Conservation (phyloP, 2,329 filamentous ascomycete genomes). For the Fusarium hainanense region DNA sequence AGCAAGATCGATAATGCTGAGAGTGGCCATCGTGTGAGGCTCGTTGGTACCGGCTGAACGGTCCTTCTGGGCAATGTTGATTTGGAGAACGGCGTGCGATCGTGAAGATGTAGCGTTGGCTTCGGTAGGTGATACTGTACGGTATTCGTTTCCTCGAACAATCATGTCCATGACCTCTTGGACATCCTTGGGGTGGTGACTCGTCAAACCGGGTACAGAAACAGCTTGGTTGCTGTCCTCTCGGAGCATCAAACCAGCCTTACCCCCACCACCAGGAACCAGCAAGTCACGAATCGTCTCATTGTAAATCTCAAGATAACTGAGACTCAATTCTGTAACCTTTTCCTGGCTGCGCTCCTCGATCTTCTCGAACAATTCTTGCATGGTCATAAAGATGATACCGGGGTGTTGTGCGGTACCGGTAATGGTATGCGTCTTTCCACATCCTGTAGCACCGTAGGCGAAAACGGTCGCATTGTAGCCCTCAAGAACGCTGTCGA, state of each 20-base stretch:
- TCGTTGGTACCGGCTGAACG: constrained; percentile 92
- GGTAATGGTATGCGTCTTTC: constrained; percentile 97
- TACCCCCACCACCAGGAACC: constrained; percentile 79
- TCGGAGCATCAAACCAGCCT: constrained; percentile 87
- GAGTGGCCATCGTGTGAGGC: constrained; percentile 96
- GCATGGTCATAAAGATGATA: constrained; percentile 99
- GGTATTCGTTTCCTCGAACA: constrained; percentile 90
- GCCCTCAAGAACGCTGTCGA: constrained; percentile 94
- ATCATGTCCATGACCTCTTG: constrained; percentile 99
- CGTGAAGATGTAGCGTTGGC: constrained; percentile 97
- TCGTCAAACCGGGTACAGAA: constrained; percentile 89
- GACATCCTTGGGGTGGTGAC: constrained; percentile 89
- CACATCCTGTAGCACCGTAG: constrained; percentile 96
- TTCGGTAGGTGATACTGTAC: constrained; percentile 95
- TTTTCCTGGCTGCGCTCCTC: constrained; percentile 87
- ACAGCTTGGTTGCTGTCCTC: constrained; percentile 96
- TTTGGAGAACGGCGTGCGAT: constrained; percentile 96
- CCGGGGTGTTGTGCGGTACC: constrained; percentile 92
- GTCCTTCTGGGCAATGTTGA: constrained; percentile 95
- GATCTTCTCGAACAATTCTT: constrained; percentile 97
- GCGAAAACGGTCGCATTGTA: constrained; percentile 99
- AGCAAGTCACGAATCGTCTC: constrained; percentile 97
- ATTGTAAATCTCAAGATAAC: constrained; percentile 98
- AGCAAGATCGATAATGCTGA: constrained; percentile 97
- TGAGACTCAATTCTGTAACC: constrained; percentile 88